These are phyloP conservation scores for Karstenula rhodostoma DNA, from an alignment of 2,329 filamentous ascomycete species.

Conservation along the genomic window DNA sequence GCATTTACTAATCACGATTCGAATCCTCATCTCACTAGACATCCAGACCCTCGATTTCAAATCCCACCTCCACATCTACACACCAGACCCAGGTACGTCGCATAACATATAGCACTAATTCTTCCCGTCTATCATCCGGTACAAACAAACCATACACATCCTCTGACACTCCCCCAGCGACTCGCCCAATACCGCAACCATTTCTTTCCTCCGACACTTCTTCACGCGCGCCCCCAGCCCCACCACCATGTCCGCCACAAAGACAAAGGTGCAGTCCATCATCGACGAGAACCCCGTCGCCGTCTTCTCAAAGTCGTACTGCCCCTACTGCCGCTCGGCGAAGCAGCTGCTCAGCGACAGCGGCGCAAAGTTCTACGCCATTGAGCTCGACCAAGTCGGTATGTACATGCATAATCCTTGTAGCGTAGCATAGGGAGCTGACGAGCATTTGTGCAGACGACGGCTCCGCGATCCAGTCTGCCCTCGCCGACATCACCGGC, in stretches of 20 bases:
- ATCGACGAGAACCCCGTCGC: conserved; percentile 91
- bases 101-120: conserved; percentile 1
- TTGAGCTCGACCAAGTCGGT: conserved; percentile 90
- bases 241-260: conserved; percentile 81
- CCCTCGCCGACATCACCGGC: conserved; percentile 78
- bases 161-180: conserved; percentile 2
- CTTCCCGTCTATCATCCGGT: neutral
- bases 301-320: conserved; percentile 97
- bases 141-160: neutral
- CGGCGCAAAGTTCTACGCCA: conserved; percentile 74
- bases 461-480: conserved; percentile 81
- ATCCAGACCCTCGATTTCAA: conserved; percentile 26
- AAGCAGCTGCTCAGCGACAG: conserved; percentile 77
- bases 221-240: conserved; percentile 69
- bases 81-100: neutral
- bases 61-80: conserved; percentile 16
- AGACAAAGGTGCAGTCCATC: conserved; percentile 82
- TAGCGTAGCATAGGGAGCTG: neutral
- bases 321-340: conserved; percentile 85
- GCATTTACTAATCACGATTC: conserved; percentile 31
- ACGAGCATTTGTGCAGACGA: conserved; percentile 66
- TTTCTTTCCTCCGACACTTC: conserved; percentile 75
- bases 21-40: conserved; percentile 2
- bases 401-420: conserved; percentile 49
- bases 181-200: conserved; percentile 53